Conservation (phyloP, 164 flowering plant species). For the Magnolia officinalis region DNA sequence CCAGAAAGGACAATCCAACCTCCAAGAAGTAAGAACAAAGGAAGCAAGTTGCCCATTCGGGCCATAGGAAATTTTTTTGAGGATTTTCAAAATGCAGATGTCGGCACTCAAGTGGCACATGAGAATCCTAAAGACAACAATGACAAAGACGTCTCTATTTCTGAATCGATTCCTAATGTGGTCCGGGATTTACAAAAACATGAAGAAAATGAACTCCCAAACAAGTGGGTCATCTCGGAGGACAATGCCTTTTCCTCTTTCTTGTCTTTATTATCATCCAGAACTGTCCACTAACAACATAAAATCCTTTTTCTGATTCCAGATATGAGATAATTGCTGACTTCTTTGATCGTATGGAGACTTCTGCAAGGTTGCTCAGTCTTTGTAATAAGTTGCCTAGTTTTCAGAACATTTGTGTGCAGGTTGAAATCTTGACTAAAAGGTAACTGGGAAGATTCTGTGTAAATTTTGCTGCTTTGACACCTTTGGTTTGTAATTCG, state of each 20-base stretch:
- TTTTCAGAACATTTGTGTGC: slow-evolving; percentile 48
- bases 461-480: not conserved
- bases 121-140: not conserved
- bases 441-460: slow-evolving; percentile 33
- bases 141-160: too few species aligned
- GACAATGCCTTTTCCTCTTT: not conserved
- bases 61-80: slow-evolving; percentile 12
- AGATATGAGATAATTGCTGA: slow-evolving; percentile 43
- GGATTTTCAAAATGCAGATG: slow-evolving; percentile 4
- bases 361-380: slow-evolving; percentile 58
- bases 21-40: slow-evolving; percentile 19
- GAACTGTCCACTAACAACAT: slow-evolving; percentile 6
- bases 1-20: slow-evolving; percentile 41
- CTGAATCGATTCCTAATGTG: not conserved
- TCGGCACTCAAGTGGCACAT: not conserved
- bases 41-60: slow-evolving; percentile 9
- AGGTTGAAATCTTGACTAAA: slow-evolving; percentile 51
- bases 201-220: slow-evolving; percentile 30
- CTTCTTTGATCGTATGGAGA: slow-evolving; percentile 47
- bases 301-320: slow-evolving; percentile 5
- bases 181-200: not conserved
- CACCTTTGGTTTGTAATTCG: not conserved
- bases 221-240: slow-evolving; percentile 32
- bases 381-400: slow-evolving; percentile 44
- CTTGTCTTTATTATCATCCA: not conserved